phyloP scores from a whole-genome alignment of 2,329 filamentous ascomycete genomes.

The Aspergillus udagawae region DNA sequence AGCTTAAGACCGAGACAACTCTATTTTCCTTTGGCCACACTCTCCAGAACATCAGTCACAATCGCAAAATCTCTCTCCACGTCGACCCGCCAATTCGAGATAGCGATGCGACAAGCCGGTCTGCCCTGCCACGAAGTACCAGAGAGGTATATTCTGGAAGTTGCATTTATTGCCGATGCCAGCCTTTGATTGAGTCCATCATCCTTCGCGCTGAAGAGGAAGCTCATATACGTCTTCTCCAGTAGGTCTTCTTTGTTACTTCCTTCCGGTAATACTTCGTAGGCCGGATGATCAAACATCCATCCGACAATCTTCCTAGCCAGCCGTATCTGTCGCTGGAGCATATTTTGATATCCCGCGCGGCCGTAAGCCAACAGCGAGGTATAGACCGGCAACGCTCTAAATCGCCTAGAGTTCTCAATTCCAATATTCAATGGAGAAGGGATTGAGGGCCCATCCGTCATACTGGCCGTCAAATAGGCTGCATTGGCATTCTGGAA shows the following conservation, averaged over 20 bases:
- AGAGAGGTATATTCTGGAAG: conserved; percentile 73
- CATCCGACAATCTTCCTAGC: conserved; percentile 64
- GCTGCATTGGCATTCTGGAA: conserved; percentile 83
- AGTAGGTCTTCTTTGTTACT: conserved; percentile 39
- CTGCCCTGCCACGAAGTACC: conserved; percentile 72
- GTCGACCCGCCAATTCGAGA: conserved; percentile 79
- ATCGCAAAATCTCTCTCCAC: conserved; percentile 62
- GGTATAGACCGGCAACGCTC: conserved; percentile 84
- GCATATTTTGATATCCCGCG: conserved; percentile 63
- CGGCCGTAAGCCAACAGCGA: conserved; percentile 71
- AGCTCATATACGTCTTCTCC: conserved; percentile 62
- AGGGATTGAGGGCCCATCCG: conserved; percentile 50
- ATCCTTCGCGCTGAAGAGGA: conserved; percentile 72
- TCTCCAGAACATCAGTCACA: conserved; percentile 60
- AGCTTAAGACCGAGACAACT: not conserved
- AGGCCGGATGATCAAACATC: conserved; percentile 58
- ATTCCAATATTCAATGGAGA: conserved; percentile 82
- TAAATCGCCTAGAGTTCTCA: conserved; percentile 87
- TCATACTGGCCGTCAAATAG: conserved; percentile 57
- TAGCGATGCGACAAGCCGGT: conserved; percentile 75
- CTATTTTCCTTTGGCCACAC: conserved; percentile 35
- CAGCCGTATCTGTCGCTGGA: conserved; percentile 68
- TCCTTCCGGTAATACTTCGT: conserved; percentile 60
- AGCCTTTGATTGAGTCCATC: conserved; percentile 60
- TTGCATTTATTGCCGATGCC: conserved; percentile 69